Evolutionary conservation across 805 yeast species (phyloP).

Genomic region (Candida andamanensis): DNA sequence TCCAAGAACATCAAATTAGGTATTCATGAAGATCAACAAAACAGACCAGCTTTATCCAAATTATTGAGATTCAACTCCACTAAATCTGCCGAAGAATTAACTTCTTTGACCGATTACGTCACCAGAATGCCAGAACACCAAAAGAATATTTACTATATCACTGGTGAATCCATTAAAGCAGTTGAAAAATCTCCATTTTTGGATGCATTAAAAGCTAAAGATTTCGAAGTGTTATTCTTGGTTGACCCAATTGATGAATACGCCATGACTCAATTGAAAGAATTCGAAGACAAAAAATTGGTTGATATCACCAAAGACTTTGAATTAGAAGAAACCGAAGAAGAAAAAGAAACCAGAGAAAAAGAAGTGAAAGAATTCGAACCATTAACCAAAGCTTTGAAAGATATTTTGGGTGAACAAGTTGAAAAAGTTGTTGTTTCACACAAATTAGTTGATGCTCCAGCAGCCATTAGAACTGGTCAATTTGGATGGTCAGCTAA

Average conservation of each 20-base stretch:
- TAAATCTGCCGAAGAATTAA: slow-evolving; percentile 88
- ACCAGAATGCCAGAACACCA: slow-evolving; percentile 99
- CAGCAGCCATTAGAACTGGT: slow-evolving; percentile 99
- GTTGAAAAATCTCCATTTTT: slow-evolving; percentile 99
- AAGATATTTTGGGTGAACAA: slow-evolving; percentile 96
- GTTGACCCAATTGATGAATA: slow-evolving; percentile 99
- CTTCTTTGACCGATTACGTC: slow-evolving; percentile 94
- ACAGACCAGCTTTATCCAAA: slow-evolving; percentile 94
- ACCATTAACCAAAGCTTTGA: slow-evolving; percentile 90
- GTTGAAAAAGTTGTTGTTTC: slow-evolving; percentile 99
- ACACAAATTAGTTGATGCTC: slow-evolving; percentile 94
- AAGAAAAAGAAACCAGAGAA: slow-evolving; percentile 94
- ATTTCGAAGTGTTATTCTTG: slow-evolving; percentile 95
- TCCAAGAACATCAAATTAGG: slow-evolving; percentile 98
- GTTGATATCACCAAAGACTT: slow-evolving; percentile 99
- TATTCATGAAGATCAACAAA: slow-evolving; percentile 97
- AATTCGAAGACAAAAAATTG: slow-evolving; percentile 97
- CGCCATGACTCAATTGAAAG: slow-evolving; percentile 98
- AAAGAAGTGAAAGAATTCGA: slow-evolving; percentile 88
- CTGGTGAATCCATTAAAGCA: slow-evolving; percentile 97
- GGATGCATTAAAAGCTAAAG: slow-evolving; percentile 97
- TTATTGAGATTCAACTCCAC: slow-evolving; percentile 96
- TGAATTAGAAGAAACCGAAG: slow-evolving; percentile 97
- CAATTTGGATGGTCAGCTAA: slow-evolving; percentile 99
- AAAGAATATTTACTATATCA: slow-evolving; percentile 98